These are phyloP conservation scores for Berberis thunbergii DNA, from an alignment of 164 flowering plant genomes.

Conservation along the genomic window DNA sequence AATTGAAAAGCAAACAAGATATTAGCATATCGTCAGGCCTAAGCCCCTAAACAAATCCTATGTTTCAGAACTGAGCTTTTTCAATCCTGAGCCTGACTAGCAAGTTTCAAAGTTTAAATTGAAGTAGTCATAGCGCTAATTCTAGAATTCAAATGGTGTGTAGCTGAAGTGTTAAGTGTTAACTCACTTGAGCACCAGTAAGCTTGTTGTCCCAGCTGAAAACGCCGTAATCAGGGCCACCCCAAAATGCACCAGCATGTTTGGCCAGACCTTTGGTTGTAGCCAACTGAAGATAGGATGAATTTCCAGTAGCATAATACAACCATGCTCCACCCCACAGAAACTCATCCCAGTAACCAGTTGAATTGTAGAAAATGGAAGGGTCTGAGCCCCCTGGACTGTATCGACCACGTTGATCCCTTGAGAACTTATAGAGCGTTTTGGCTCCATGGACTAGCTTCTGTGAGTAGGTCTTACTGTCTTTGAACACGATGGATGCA, in stretches of 20 bases:
- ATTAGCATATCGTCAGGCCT: no score
- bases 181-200: conserved; percentile 86
- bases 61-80: no score
- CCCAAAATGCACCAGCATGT: conserved; percentile 98
- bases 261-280: conserved; percentile 63
- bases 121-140: no score
- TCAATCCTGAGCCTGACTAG: no score
- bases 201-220: conserved; percentile 98
- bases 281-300: conserved; percentile 65
- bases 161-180: not conserved
- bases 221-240: conserved; percentile 88
- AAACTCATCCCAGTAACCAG: conserved; percentile 86
- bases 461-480: conserved; percentile 81
- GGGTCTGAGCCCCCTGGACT: conserved; percentile 58
- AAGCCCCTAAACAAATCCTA: no score
- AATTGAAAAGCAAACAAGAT: no score
- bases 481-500: conserved; percentile 95
- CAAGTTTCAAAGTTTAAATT: no score
- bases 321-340: conserved; percentile 96
- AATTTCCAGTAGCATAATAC: conserved; percentile 92
- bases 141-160: no score
- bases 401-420: conserved; percentile 77
- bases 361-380: conserved; percentile 67
- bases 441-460: conserved; percentile 93
- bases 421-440: conserved; percentile 64